phyloP scores from a whole-genome alignment of 2,329 filamentous ascomycete species.

The Monosporascus ibericus region DNA sequence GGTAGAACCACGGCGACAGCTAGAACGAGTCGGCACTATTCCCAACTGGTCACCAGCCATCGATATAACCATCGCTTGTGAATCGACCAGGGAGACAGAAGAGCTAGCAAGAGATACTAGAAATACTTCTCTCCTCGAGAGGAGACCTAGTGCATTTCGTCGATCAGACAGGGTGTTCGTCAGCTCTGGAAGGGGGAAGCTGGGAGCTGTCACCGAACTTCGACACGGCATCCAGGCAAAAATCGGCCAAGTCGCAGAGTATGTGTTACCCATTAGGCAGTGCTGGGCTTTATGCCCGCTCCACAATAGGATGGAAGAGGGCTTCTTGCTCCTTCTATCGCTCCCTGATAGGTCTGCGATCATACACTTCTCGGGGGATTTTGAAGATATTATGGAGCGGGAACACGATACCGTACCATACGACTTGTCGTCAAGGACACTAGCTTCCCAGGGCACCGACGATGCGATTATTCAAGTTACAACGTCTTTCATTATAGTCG shows the following conservation, averaged over 20 bases:
- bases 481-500: constrained; percentile 37
- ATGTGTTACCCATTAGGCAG: constrained; percentile 40
- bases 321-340: constrained; percentile 39
- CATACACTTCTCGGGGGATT: constrained; percentile 42
- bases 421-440: constrained; percentile 47
- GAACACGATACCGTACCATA: constrained; percentile 37
- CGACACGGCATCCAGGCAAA: constrained; percentile 64
- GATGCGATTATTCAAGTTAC: constrained; percentile 49
- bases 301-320: constrained; percentile 13
- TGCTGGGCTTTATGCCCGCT: constrained; percentile 45
- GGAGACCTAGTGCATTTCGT: constrained; percentile 17
- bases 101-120: constrained; percentile 45
- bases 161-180: constrained; percentile 57
- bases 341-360: constrained; percentile 43
- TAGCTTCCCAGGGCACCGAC: constrained; percentile 33
- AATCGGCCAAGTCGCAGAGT: constrained; percentile 53
- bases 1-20: constrained; percentile 49
- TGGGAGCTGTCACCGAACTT: constrained; percentile 61
- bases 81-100: constrained; percentile 8
- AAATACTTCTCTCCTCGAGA: constrained; percentile 24
- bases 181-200: constrained; percentile 56
- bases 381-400: constrained; percentile 38
- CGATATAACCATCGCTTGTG: constrained; percentile 46
- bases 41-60: constrained; percentile 57
- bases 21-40: constrained; percentile 52